Evolutionary conservation across 2,329 filamentous ascomycete species (phyloP).

Genomic region (Cladophialophora immunda): DNA sequence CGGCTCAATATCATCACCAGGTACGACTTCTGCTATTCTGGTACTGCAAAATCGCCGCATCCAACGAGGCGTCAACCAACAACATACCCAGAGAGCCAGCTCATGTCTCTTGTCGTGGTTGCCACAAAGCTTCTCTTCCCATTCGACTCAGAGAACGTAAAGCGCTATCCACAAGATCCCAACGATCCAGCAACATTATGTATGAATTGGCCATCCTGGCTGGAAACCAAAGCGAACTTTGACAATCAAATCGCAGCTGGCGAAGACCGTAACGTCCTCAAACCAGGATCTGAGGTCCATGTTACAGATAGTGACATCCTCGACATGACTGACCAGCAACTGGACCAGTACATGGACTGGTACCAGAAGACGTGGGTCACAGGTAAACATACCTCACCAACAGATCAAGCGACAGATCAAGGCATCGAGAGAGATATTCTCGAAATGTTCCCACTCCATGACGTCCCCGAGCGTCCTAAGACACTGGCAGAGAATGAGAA

Average conservation of each 20-base stretch:
- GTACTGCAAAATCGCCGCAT: conserved; percentile 3
- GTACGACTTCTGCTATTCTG: conserved; percentile 66
- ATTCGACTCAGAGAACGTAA: conserved; percentile 68
- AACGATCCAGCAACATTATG: conserved; percentile 66
- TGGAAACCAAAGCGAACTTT: conserved; percentile 53
- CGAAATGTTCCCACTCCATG: conserved; percentile 42
- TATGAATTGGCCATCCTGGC: conserved; percentile 80
- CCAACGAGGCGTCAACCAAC: conserved; percentile 51
- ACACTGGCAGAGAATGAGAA: conserved; percentile 27
- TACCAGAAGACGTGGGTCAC: conserved; percentile 72
- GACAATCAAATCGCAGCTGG: conserved; percentile 9
- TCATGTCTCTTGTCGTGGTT: conserved; percentile 76
- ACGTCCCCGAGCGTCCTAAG: conserved; percentile 14
- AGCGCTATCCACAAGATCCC: conserved; percentile 59
- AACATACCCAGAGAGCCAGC: conserved; percentile 76
- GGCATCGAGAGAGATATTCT: conserved; percentile 40
- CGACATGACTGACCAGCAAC: conserved; percentile 65
- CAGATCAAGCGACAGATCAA: conserved; percentile 47
- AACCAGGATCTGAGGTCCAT: conserved; percentile 59
- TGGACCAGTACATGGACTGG: conserved; percentile 83
- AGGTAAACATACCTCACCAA: conserved; percentile 51
- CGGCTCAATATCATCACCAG: conserved; percentile 62
- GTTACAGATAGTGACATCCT: conserved; percentile 70
- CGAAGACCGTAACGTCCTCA: conserved; percentile 14
- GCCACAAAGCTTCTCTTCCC: conserved; percentile 83